Conservation (phyloP, 1,284 basidiomycete species). For the Porodaedalea pini region DNA sequence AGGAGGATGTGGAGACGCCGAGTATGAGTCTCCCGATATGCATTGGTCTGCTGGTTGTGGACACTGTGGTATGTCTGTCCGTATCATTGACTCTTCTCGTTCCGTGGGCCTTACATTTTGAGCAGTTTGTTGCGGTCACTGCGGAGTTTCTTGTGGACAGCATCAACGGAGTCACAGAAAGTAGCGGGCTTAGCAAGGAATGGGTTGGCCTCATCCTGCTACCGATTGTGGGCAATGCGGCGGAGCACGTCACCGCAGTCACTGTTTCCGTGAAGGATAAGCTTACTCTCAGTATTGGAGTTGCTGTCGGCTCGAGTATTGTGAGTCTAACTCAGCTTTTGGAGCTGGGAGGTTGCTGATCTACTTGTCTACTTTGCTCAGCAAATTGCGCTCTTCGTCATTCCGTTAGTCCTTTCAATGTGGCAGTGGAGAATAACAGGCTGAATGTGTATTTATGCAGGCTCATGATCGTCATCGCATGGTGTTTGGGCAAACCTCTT, state of each 20-base stretch:
- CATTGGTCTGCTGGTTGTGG: slow-evolving; percentile 50
- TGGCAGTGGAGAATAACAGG: background rate
- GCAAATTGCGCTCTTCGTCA: slow-evolving; percentile 89
- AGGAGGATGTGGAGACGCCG: slow-evolving; percentile 39
- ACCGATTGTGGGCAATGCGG: slow-evolving; percentile 80
- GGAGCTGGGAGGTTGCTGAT: background rate
- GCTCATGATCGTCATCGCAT: slow-evolving; percentile 59
- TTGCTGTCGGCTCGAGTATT: slow-evolving; percentile 88
- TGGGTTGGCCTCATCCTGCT: slow-evolving; percentile 86
- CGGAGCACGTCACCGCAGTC: slow-evolving; percentile 77
- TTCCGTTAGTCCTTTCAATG: slow-evolving; percentile 56
- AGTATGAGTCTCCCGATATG: slow-evolving; percentile 60
- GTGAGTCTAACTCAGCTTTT: slow-evolving; percentile 41
- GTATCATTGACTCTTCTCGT: background rate
- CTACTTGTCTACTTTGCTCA: slow-evolving; percentile 29
- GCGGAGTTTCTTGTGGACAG: slow-evolving; percentile 83
- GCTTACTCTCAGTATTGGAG: slow-evolving; percentile 70
- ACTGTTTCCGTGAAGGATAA: slow-evolving; percentile 80
- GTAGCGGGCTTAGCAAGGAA: slow-evolving; percentile 57
- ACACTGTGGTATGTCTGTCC: slow-evolving; percentile 56
- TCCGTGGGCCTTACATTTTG: background rate
- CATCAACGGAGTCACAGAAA: slow-evolving; percentile 60
- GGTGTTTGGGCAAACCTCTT: slow-evolving; percentile 67
- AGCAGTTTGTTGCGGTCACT: slow-evolving; percentile 61
- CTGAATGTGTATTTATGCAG: slow-evolving; percentile 31